Evolutionary conservation across 352 stramenopile species (phyloP), one percentile per base, ranked within the genome.

Genomic region (Phytophthora aleatoria): DNA sequence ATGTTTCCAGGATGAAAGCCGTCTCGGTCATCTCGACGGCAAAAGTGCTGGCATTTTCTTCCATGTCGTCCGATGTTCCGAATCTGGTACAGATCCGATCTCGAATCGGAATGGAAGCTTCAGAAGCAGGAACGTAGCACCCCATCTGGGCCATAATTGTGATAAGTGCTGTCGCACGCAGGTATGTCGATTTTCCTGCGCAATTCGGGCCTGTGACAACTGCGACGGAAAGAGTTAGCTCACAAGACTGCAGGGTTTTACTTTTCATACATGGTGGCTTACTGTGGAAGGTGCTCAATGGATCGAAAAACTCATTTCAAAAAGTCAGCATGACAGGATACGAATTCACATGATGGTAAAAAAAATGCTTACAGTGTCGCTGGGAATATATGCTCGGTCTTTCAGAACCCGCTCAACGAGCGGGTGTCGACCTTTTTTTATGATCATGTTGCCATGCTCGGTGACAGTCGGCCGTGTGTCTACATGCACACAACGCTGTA

Each of bases 21-120:
- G 80, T 90, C 56, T 97, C 91, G 0, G 82, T 88, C 93, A 98
- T 98, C 56, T 98, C 93, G 27, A 97, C 81, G 10, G 77, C 79
- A 64, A 98, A 98, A 3, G 91, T 96, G 51, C 89, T 97, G 15
- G 92, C 72, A 62, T 97, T 98, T 65, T 96, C 90, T 74, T 98
- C 92, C 83, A 98, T 96, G 55, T 97, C 90, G 50, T 98, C 93
- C 3, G 87, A 92, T 6, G 91, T 98, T 9, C 90, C 91, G 42
- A 98, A 95, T 48, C 92, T 78, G 11, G 93, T 97, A 45, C 96
- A 90, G n/a, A 98, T 92, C 2, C 91, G 77, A 64, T 97, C 85
- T 31, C 89, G 73, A 57, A 98, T 71, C 10, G 91, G 87, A 63
- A 98, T 90, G 20, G 67, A 69, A 10, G 90, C 92, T 33, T 89